A percentile compares a stretch with the other conserved stretches of the same genome.
Evolutionary conservation across 345 rosid genomes (phyloP).

Genomic region (Salix arbutifolia): DNA sequence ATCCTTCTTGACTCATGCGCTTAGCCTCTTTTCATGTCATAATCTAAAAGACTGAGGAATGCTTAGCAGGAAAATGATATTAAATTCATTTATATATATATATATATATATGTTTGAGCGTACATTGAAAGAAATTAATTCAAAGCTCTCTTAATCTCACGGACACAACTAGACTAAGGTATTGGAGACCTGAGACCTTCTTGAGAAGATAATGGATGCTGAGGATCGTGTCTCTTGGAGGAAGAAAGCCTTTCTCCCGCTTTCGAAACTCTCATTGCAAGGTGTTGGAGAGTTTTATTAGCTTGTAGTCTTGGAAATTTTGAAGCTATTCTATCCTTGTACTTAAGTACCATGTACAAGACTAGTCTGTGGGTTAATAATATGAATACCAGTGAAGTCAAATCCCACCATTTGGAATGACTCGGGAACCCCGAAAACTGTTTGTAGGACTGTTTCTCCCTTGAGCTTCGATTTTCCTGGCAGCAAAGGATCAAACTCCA

Average conservation of each 20-base stretch:
- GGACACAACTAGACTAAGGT: not conserved
- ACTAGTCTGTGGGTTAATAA: constrained; percentile 9
- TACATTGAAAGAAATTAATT: no score
- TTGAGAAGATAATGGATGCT: constrained; percentile 14
- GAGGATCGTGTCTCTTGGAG: constrained; percentile 9
- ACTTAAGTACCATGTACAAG: constrained; percentile 16
- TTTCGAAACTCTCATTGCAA: constrained; percentile 4
- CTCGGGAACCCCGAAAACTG: constrained; percentile 11
- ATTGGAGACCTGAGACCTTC: constrained; percentile 18
- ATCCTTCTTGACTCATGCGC: no score
- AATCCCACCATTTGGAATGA: constrained; percentile 29
- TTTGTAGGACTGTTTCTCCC: constrained; percentile 17
- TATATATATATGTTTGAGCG: no score
- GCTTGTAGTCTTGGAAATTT: not conserved
- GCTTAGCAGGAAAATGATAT: no score
- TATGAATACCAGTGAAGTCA: constrained; percentile 7
- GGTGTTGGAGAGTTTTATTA: constrained; percentile 4
- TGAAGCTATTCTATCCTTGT: constrained; percentile 1
- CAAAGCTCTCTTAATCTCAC: no score
- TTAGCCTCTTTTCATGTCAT: no score
- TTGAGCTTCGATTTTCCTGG: constrained; percentile 19
- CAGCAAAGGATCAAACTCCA: constrained; percentile 16
- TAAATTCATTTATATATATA: no score
- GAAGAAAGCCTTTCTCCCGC: not conserved
- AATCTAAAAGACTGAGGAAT: no score